Evolutionary conservation across 108 stramenopile species (phyloP), one percentile per base, ranked within the genome.

Genomic region (Cyclostephanos invisitatus): DNA sequence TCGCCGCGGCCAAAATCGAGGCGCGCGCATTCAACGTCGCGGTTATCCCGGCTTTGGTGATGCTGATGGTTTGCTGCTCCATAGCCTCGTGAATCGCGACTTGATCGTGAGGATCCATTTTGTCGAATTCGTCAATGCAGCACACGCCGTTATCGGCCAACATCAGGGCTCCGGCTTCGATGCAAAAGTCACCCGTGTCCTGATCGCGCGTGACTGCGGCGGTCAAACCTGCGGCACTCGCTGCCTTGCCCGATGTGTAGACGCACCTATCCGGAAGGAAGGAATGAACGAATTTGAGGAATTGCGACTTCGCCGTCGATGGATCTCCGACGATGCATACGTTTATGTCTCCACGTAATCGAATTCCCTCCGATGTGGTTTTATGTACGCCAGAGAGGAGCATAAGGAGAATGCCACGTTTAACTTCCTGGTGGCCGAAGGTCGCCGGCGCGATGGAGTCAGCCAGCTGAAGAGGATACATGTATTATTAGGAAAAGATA

Each of bases 111-210:
- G 74, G 85, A 58, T 98, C 97, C 98, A 99, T 99, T 83, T 98
- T 97, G 58, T 98, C 97, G 58, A 87, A 89, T 56, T 87, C 86
- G 56, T 98, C 98, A 67, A 99, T 99, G 82, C 98, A 98, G 80
- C 98, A 98, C 65, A 99, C 96, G 22, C 99, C 99, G 88, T 98
- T 98, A 70, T 99, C 99, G 8, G 99, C 99, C 24, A 99, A 83
- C 97, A 99, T 98, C 22, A 99, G 79, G 14, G 99, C 99, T 24
- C 99, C 99, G 0, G 98, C 99, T 88, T 99, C 99, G 69, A 99
- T 92, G 60, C 95, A 95, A 67, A 91, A 98, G 70, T 99, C 99
- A 11, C 99, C 99, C 8, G 98, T 99, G 62, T 99, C 99, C 58
- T 88, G 86, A 81, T 99, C 99, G 27, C 96, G 83, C 66, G 91